Evolutionary conservation across 1,139 yeast species (phyloP), one percentile per base, ranked within the genome.

Genomic region (Kodamaea ohmeri): DNA sequence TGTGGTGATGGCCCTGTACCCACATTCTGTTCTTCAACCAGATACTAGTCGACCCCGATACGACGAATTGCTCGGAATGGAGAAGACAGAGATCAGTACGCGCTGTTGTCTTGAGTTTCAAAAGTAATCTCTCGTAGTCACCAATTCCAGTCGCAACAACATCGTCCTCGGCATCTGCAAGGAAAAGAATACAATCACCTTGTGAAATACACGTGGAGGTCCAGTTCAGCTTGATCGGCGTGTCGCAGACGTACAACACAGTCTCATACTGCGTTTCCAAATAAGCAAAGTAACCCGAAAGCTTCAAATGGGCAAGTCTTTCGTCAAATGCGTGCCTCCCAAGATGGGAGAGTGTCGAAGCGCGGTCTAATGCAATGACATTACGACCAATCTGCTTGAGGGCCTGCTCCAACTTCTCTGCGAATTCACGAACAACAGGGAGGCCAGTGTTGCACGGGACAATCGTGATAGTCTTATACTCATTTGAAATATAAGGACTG

Each of bases 261-360:
- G 90, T 84, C 51, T 90, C 88, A 56, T 82, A 87, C 46, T 80
- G 78, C 52, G 90, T 97, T 66, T 92, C 98, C 40, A 92, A 69
- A 47, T 89, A 95, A 0, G 96, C 87, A 53, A 92, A 83, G 53
- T 84, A 87, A 0, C 97, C 96, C 34, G 94, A 78, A 45, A 90
- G 80, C 56, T 88, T 89, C 52, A 92, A 67, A 40, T 83, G 79
- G 0, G 96, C 88, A 42, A 92, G 70, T 25, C 72, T 49, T 50
- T 83, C 90, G 58, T 88, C 96, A 64, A 92, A 92, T 0, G 98
- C 97, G 61, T 90, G 88, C 39, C 90, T 76, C 0, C 98, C 98
- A 42, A 92, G 67, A 57, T 86, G 92, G 3, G 77, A 75, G 43
- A 92, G 66, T 1, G 90, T 82, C 0, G 90, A 75, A 0, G 95